Evolutionary conservation across 1,284 basidiomycete genomes (phyloP), one percentile per base, ranked within the genome.

Genomic region (Ceratobasidium sp.): DNA sequence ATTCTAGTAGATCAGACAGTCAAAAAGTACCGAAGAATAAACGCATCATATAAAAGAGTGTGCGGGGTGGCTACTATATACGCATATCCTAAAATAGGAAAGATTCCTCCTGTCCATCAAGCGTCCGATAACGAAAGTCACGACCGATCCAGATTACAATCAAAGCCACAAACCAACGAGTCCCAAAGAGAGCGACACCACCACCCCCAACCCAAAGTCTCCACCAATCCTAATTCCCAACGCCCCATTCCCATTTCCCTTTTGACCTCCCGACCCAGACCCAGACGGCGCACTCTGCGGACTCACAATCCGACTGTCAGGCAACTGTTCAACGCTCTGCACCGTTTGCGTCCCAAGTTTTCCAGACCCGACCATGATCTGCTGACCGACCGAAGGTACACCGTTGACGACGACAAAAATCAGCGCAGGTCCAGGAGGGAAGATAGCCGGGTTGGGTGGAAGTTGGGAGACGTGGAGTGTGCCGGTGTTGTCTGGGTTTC

Each of bases 381-480:
- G 87, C 0, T 87, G 86, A 0, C 92, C 95, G 74, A 90, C 90
- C 73, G 89, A 92, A 0, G 95, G 95, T 22, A 98, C 89, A 63
- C 94, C 95, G 78, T 92, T 85, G 78, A 95, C 84, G 49, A 89
- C 90, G 77, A 96, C 91, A 80, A 89, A 97, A 74, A 96, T 78
- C 77, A 95, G 86, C 0, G 89, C 92, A 1, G 95, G 94, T 16
- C 95, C 95, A 13, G 95, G 95, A 43, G 90, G 90, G 85, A 96
- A 88, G 76, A 97, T 83, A 79, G 92, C 91, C 9, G 95, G 83
- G 81, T 95, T 95, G 0, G 94, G 92, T 1, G 92, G 92, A 24
- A 88, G 84, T 80, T 94, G 94, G 0, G 91, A 84, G 73, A 93
- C 92, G 81, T 94, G 93, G 53, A 96, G 85, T 7, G 19, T 85